A percentile compares a stretch with the other conserved stretches of the same genome.
Conservation (phyloP, 208 protist species). For the Paratrypanosoma confusum region DNA sequence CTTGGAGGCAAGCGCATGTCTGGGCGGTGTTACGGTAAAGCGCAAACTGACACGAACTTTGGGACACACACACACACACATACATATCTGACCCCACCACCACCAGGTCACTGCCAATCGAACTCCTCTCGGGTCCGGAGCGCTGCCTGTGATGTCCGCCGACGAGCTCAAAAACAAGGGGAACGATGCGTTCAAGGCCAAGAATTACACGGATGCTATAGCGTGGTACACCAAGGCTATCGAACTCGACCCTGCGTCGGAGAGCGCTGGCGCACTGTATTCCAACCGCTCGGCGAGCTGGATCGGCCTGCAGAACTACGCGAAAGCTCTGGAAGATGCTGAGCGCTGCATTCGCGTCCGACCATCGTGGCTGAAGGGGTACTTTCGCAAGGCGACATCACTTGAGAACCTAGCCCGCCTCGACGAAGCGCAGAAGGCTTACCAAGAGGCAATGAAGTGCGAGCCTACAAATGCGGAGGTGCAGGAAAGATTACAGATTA, state of each 20-base stretch:
- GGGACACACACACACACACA: too few species aligned
- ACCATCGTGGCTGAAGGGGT: constrained; percentile 86
- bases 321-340: constrained; percentile 65
- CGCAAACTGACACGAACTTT: too few species aligned
- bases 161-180: constrained; percentile 83
- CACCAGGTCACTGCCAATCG: too few species aligned
- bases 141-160: too few species aligned
- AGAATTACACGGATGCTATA: constrained; percentile 81
- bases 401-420: constrained; percentile 53
- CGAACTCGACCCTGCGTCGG: constrained; percentile 50
- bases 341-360: constrained; percentile 76
- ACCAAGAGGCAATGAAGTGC: constrained; percentile 60
- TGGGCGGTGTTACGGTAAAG: too few species aligned
- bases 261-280: constrained; percentile 72
- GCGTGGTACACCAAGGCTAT: constrained; percentile 89
- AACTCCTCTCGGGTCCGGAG: too few species aligned
- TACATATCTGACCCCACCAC: too few species aligned
- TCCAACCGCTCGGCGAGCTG: constrained; percentile 85
- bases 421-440: constrained; percentile 76
- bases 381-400: constrained; percentile 80
- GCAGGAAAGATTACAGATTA: constrained; percentile 44
- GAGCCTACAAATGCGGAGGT: constrained; percentile 76
- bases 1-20: too few species aligned
- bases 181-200: constrained; percentile 84
- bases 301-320: constrained; percentile 59